phyloP scores from a whole-genome alignment of 164 flowering plant species.

The Tinospora cordifolia region DNA sequence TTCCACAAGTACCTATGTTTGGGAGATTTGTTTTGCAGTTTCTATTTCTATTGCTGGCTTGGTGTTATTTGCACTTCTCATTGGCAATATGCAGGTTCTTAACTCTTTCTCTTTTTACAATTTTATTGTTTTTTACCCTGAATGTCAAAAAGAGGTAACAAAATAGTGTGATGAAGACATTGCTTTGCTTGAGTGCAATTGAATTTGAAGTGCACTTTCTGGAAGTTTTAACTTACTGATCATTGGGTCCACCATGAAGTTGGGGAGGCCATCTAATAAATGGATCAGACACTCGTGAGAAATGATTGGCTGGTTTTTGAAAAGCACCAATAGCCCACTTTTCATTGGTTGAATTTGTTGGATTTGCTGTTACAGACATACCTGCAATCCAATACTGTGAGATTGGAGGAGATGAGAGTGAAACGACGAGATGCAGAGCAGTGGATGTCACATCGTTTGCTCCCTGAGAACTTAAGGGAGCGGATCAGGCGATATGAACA shows the following conservation, averaged over 20 bases:
- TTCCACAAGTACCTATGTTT: conserved; percentile 58
- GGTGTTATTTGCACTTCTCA: conserved; percentile 84
- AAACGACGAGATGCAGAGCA: conserved; percentile 61
- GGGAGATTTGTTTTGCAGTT: conserved; percentile 89
- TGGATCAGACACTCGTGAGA: too few relatives aligned
- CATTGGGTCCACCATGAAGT: background rate
- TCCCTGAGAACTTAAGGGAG: conserved; percentile 47
- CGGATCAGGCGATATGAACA: conserved; percentile 54
- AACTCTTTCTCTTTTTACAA: background rate
- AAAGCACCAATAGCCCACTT: background rate
- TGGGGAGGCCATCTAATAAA: background rate
- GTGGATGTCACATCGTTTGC: conserved; percentile 67
- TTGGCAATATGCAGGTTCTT: conserved; percentile 95
- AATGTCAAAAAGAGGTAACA: too few relatives aligned
- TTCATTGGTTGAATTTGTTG: background rate
- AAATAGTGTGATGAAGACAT: too few relatives aligned
- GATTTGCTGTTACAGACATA: conserved; percentile 36
- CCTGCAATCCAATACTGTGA: conserved; percentile 49
- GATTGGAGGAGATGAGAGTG: conserved; percentile 63
- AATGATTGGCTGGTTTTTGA: too few relatives aligned
- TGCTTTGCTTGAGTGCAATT: background rate
- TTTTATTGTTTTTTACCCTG: background rate
- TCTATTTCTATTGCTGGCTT: conserved; percentile 69
- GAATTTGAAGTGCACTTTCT: background rate
- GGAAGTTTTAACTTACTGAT: too few relatives aligned